Evolutionary conservation across 345 rosid genomes (phyloP).

Genomic region (Capsella bursapastoris): DNA sequence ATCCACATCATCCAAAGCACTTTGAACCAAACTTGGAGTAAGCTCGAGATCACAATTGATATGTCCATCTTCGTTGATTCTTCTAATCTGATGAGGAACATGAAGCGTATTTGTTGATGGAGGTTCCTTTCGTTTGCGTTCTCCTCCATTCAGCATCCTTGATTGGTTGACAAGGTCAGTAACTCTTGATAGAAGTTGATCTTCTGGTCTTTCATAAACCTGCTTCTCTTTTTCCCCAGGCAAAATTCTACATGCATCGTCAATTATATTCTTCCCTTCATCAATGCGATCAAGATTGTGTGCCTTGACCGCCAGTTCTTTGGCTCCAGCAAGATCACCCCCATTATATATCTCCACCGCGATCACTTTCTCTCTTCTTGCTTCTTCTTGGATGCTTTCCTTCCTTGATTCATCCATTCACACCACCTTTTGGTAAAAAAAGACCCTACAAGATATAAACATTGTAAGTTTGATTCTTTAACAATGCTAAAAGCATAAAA

Average conservation of each 20-base stretch:
- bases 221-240: background rate
- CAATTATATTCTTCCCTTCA: background rate
- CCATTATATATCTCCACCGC: slow-evolving; percentile 53
- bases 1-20: background rate
- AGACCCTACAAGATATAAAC: background rate
- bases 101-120: background rate
- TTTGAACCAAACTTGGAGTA: background rate
- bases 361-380: slow-evolving; percentile 48
- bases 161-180: background rate
- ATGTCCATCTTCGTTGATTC: background rate
- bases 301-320: slow-evolving; percentile 50
- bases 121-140: background rate
- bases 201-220: background rate
- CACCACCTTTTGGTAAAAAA: background rate
- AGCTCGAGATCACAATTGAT: background rate
- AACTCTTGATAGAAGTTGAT: background rate
- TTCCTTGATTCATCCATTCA: background rate
- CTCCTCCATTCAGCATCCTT: background rate
- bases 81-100: background rate
- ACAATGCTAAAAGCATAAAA: too few relatives aligned
- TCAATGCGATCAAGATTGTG: background rate
- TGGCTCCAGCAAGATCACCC: slow-evolving; percentile 51
- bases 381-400: slow-evolving; percentile 43
- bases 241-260: background rate
- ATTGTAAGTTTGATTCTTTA: background rate